phyloP scores from a whole-genome alignment of 345 rosid species.

The Microthlaspi erraticum region DNA sequence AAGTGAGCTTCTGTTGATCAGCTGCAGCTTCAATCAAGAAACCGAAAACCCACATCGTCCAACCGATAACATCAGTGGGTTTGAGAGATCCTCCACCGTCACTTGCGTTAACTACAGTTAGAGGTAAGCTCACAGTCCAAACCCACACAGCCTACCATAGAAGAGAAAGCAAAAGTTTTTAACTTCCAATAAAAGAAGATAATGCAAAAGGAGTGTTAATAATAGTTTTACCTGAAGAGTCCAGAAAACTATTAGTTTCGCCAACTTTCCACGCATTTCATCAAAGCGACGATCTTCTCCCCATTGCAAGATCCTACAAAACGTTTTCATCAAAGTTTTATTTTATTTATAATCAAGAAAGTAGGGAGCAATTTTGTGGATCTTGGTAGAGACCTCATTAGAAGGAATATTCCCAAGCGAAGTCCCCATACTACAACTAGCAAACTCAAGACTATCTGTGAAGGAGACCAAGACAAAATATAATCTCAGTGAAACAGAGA shows the following conservation, averaged over 20 bases:
- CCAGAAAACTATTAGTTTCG: slow-evolving; percentile 81
- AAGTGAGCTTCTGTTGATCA: slow-evolving; percentile 84
- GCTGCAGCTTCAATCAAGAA: slow-evolving; percentile 69
- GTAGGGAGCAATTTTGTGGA: not conserved
- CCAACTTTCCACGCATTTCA: slow-evolving; percentile 71
- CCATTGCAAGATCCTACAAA: slow-evolving; percentile 80
- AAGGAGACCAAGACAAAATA: not conserved
- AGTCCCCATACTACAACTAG: slow-evolving; percentile 85
- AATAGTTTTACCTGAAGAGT: slow-evolving; percentile 63
- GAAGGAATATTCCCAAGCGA: slow-evolving; percentile 77
- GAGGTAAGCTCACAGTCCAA: slow-evolving; percentile 91
- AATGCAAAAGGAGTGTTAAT: no score
- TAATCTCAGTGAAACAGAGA: not conserved
- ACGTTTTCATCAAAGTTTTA: not conserved
- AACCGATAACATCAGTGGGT: slow-evolving; percentile 73
- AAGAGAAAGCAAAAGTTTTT: not conserved
- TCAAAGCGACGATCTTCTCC: slow-evolving; percentile 94
- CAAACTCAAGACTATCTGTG: slow-evolving; percentile 70
- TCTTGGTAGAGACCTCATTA: slow-evolving; percentile 65
- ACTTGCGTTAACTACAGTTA: slow-evolving; percentile 83
- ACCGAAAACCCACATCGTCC: slow-evolving; percentile 84
- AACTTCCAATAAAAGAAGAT: no score
- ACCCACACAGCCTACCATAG: slow-evolving; percentile 84
- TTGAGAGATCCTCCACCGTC: slow-evolving; percentile 60
- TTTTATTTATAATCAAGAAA: not conserved